Percentiles rank a stretch among this genome's conserved stretches.
Conservation (phyloP, 177 flowering plant genomes). For the Vitis hybrid region DNA sequence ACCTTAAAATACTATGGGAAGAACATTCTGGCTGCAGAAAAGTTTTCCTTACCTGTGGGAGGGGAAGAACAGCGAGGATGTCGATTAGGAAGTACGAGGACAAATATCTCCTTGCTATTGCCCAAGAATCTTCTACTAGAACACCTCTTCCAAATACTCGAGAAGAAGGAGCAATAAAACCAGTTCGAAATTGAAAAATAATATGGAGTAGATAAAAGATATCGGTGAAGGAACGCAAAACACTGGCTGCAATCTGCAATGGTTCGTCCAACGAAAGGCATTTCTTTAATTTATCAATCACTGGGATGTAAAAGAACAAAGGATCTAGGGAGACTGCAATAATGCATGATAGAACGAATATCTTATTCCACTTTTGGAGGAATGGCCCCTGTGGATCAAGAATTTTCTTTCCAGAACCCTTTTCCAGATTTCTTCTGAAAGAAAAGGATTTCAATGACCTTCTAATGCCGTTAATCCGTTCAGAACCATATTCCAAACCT, state of each 20-base stretch:
- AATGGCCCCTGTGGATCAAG: slow-evolving; percentile 88
- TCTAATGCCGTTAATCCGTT: slow-evolving; percentile 40
- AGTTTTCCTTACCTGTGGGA: slow-evolving; percentile 70
- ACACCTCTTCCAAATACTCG: slow-evolving; percentile 96
- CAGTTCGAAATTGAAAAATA: slow-evolving; percentile 81
- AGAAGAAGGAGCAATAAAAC: slow-evolving; percentile 88
- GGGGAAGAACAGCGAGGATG: slow-evolving; percentile 90
- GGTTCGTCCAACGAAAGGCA: slow-evolving; percentile 65
- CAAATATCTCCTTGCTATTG: slow-evolving; percentile 73
- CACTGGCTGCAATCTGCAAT: slow-evolving; percentile 70
- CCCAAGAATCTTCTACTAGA: slow-evolving; percentile 69
- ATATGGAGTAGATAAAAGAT: slow-evolving; percentile 78
- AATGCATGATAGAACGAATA: slow-evolving; percentile 79
- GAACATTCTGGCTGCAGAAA: not conserved
- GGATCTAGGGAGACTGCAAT: slow-evolving; percentile 90
- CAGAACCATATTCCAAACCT: slow-evolving; percentile 51
- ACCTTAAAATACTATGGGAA: not conserved
- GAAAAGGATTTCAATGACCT: slow-evolving; percentile 45
- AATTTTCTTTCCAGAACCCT: slow-evolving; percentile 45
- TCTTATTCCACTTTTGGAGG: slow-evolving; percentile 90
- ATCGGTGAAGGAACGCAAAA: slow-evolving; percentile 80
- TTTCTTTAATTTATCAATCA: slow-evolving; percentile 40
- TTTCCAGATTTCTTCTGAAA: slow-evolving; percentile 19
- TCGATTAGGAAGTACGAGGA: slow-evolving; percentile 74
- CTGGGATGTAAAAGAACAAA: slow-evolving; percentile 82